A percentile compares a stretch with the other conserved stretches of the same genome.
phyloP scores from a whole-genome alignment of 148 eudicot genomes.

The Vaccinium corymbosum region DNA sequence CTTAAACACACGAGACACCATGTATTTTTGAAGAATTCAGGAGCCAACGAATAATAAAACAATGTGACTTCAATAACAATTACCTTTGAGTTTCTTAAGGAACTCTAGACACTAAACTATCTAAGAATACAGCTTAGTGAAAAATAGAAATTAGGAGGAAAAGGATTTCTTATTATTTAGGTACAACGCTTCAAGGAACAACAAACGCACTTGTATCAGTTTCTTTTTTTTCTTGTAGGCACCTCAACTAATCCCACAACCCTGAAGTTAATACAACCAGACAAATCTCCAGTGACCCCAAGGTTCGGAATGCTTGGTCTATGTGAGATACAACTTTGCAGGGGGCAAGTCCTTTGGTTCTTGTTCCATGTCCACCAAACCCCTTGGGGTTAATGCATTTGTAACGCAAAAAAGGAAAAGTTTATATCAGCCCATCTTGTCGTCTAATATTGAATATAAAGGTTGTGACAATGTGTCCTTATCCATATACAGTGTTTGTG shows the following conservation, averaged over 20 bases:
- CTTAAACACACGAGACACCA: neutral
- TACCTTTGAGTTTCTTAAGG: neutral
- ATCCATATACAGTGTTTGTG: neutral
- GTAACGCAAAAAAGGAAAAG: neutral
- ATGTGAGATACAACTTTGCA: neutral
- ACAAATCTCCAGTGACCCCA: neutral
- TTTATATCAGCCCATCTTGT: neutral
- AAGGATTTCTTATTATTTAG: neutral
- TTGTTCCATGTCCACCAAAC: no score
- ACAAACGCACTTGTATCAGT: neutral
- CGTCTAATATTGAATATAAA: neutral
- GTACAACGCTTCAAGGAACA: neutral
- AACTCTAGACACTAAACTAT: conserved; percentile 1
- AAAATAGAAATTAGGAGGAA: neutral
- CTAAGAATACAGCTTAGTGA: neutral
- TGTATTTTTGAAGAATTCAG: neutral
- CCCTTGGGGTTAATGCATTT: neutral
- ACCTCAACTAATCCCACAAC: neutral
- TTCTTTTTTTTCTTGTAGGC: neutral
- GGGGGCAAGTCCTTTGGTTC: neutral
- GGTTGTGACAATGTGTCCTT: neutral
- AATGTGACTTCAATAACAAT: no score
- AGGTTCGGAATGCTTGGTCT: neutral
- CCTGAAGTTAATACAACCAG: neutral
- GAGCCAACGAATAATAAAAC: neutral